Evolutionary conservation across 306 rosid species (phyloP), one percentile per base, ranked within the genome.

Genomic region (Hippophae rhamnoides): DNA sequence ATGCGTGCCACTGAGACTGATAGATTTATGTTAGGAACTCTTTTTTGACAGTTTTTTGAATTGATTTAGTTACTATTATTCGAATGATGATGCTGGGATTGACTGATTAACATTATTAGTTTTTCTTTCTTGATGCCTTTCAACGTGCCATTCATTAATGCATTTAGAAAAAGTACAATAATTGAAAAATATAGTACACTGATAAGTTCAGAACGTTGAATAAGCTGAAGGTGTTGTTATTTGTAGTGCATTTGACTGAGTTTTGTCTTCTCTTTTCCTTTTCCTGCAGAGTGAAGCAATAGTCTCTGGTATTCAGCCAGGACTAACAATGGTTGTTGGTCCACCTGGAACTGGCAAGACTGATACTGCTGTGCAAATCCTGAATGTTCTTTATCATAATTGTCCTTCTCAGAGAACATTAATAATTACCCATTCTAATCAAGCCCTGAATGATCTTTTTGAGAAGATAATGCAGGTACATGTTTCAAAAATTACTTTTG

Each of bases 321-420:
- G 99, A 47, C 75, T 92, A 58, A 88, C 99, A 55, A 92, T 88
- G 99, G 95, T 86, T 70, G 99, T 92, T 54, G 99, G 99, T 73
- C 99, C 99, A 58, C 99, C 99, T 80, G 99, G 99, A 76, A 92
- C 97, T 0, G 99, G 99, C 80, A 92, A 92, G 80, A 92, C 97
- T 61, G 94, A 92, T 82, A 92, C 99, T 31, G 99, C 99, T 41
- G 99, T 92, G 58, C 99, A 92, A 78, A 80, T 92, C 76, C 76
- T 92, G 68, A 88, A 92, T 63, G 99, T 92, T 66, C 95, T 92
- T 14, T 92, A 92, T 80, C 99, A 92, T 79, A 92, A 84, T 63
- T 92, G 99, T 54, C 96, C 99, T 54, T 79, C 96, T 62, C 96
- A 92, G 79, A 82, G 99, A 79, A 88, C 99, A 51, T 84, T 92